A percentile compares a stretch with the other conserved stretches of the same genome.
Conservation (phyloP, 768 basidiomycete species). For the Ramaria sp. region DNA sequence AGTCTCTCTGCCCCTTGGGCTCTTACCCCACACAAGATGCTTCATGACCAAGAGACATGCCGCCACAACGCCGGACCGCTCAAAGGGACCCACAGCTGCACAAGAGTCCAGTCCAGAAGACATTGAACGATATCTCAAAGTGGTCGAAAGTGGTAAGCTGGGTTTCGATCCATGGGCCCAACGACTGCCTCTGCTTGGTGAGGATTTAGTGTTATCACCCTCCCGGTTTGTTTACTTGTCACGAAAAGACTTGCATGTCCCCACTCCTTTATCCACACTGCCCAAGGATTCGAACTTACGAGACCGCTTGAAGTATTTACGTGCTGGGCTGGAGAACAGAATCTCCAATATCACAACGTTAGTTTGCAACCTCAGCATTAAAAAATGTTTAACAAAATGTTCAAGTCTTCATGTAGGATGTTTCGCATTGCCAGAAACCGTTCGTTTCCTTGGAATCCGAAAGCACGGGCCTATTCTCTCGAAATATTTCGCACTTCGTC, state of each 20-base stretch:
- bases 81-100: not conserved
- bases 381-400: not conserved
- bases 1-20: not conserved
- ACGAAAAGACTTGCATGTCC: slow-evolving; percentile 3
- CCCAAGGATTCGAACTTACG: not conserved
- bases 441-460: slow-evolving; percentile 24
- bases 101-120: slow-evolving; percentile 17
- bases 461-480: slow-evolving; percentile 14
- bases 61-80: no score
- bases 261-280: not conserved
- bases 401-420: slow-evolving; percentile 20
- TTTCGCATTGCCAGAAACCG: slow-evolving; percentile 23
- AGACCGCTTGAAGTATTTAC: not conserved
- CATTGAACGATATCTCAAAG: slow-evolving; percentile 19
- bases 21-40: not conserved
- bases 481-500: slow-evolving; percentile 17
- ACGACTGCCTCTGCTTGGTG: not conserved
- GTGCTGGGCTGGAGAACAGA: slow-evolving; percentile 1
- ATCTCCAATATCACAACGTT: slow-evolving; percentile 3
- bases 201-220: not conserved
- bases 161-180: slow-evolving; percentile 3
- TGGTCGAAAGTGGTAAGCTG: not conserved
- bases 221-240: not conserved
- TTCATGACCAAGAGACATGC: not conserved
- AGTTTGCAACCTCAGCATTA: not conserved